Evolutionary conservation across 257 asterid genomes (phyloP).

Genomic region (Nicotiana undulata): DNA sequence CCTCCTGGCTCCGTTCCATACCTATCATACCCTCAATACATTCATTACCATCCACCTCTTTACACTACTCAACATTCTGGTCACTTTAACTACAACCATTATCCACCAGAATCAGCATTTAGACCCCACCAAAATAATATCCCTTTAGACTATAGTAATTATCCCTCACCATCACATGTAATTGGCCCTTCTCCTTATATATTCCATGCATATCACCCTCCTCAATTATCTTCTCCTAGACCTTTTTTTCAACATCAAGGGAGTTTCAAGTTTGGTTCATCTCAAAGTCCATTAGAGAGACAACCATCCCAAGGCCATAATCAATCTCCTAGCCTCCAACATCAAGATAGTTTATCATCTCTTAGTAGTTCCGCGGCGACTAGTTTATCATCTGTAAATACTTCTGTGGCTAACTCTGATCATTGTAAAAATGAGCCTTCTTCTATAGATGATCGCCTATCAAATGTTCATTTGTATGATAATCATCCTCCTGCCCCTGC

Average conservation of each 20-base stretch:
- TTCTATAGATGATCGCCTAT: constrained; percentile 51
- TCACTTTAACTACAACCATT: constrained; percentile 20
- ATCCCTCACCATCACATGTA: constrained; percentile 26
- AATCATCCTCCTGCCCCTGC: constrained; percentile 39
- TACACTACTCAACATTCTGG: constrained; percentile 30
- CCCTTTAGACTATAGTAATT: constrained; percentile 19
- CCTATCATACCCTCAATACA: constrained; percentile 42
- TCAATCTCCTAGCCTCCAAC: constrained; percentile 21
- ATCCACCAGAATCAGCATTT: constrained; percentile 17
- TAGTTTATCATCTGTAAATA: constrained; percentile 2
- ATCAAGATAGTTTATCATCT: constrained; percentile 32
- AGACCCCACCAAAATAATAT: constrained; percentile 10
- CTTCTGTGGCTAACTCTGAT: constrained; percentile 21
- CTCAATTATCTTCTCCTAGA: constrained; percentile 25
- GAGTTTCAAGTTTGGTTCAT: constrained; percentile 39
- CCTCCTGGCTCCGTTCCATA: constrained; percentile 28
- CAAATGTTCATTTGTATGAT: constrained; percentile 45
- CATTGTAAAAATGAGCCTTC: constrained; percentile 31
- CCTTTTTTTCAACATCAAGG: constrained; percentile 28
- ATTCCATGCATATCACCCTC: constrained; percentile 37
- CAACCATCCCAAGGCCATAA: constrained; percentile 29
- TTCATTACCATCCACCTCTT: constrained; percentile 42
- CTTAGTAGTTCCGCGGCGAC: constrained; percentile 4
- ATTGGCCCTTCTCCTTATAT: constrained; percentile 38
- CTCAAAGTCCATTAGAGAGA: constrained; percentile 27